Evolutionary conservation across 129 eudicot genomes (phyloP).

Genomic region (Centaurea solstitialis): DNA sequence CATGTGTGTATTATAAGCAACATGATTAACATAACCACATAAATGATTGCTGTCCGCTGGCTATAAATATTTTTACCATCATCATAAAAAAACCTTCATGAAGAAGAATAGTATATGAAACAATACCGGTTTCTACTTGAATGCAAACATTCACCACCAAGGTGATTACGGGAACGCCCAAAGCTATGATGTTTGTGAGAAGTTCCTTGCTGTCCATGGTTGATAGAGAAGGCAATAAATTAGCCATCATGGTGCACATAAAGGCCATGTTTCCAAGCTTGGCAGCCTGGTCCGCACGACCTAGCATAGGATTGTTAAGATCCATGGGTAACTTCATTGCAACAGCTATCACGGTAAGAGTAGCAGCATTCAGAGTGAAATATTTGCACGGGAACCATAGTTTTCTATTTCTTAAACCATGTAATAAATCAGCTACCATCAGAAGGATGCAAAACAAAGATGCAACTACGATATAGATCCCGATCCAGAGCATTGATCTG

Average conservation of each 20-base stretch:
- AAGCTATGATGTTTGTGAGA: conserved; percentile 24
- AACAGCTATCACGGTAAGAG: conserved; percentile 25
- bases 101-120: neutral
- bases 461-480: neutral
- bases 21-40: conserved; percentile 8
- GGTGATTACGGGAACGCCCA: conserved; percentile 35
- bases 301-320: conserved; percentile 19
- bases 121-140: conserved; percentile 3
- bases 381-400: conserved; percentile 36
- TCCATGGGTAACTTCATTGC: conserved; percentile 30
- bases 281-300: neutral
- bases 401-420: conserved; percentile 6
- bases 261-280: conserved; percentile 31
- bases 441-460: conserved; percentile 9
- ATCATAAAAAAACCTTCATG: neutral
- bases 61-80: neutral
- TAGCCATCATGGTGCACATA: conserved; percentile 30
- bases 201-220: conserved; percentile 23
- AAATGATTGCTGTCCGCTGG: neutral
- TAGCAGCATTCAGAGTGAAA: conserved; percentile 30
- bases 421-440: conserved; percentile 7
- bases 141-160: conserved; percentile 27
- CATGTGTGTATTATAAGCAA: conserved; percentile 11
- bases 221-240: conserved; percentile 33
- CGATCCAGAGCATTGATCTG: conserved; percentile 18